Base-by-base conservation (phyloP, 2,329 filamentous ascomycete genomes). In the Amauroascus niger region DNA sequence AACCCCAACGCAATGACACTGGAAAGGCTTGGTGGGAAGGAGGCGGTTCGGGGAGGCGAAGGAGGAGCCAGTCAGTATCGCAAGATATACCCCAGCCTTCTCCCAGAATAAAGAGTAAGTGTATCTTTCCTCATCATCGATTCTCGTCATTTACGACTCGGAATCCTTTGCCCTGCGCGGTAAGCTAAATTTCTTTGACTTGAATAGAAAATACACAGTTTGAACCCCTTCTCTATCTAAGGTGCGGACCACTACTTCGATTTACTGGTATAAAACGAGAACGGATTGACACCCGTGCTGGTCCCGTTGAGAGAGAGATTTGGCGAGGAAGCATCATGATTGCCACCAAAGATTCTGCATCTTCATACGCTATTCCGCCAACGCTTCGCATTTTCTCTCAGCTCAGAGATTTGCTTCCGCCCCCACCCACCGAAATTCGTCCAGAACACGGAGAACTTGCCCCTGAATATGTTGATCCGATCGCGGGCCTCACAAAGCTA, bases 241-340 rank as follows among this genome's bases (percentile, higher is more conserved):
- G 89, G 69, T 95, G 91, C 64, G 93, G 93, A 0, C 93, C 93
- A 5, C 74, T 98, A 20, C 73, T 98, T 58, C 83, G 93, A 56
- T 98, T 95, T 67, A 91, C 86, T 53, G 93, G 94, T 18, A 81
- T 95, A 81, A 95, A 69, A 73, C 75, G 62, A 64, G 61, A 70
- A 58, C 61, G 59, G 43, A 62, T 66, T 50, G 59, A 67, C 55
- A 60, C 64, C n/a, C 61, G 65, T 14, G 62, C 65, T 48, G 67
- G 67, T 0, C 60, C 63, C 9, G 61, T 67, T 28, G 83, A 88
- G 41, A 79, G 82, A 49, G 88, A 95, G 62, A 82, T 91, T 18
- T 98, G 93, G 93, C 82, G 90, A 67, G 93, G 93, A 4, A 94
- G 83, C 56, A 79, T 97, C 54, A 89, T 98, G 88, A 95, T 98